phyloP scores from a whole-genome alignment of 2,329 filamentous ascomycete species.

The Pseudopyricularia javanii region DNA sequence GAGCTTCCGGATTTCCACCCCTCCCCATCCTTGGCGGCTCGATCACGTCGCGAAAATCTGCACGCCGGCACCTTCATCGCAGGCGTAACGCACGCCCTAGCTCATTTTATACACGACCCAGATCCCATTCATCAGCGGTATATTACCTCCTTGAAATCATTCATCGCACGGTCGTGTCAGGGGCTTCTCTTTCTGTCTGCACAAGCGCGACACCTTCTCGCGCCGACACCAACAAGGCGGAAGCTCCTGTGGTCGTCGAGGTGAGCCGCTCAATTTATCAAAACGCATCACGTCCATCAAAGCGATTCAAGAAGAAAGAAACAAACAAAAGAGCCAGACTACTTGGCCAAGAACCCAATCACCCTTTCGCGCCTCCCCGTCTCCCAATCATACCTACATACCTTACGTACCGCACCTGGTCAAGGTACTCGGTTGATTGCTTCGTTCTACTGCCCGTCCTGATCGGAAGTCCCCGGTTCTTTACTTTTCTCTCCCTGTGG shows the following conservation, averaged over 20 bases:
- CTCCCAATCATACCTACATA: not conserved
- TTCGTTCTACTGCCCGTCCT: not conserved
- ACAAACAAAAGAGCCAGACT: not conserved
- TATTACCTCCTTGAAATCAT: not conserved
- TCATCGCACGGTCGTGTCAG: not conserved
- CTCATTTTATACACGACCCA: not conserved
- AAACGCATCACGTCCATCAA: not conserved
- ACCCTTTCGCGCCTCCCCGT: not conserved
- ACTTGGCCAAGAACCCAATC: not conserved
- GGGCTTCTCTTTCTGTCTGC: not conserved
- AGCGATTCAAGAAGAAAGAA: not conserved
- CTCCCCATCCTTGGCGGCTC: not conserved
- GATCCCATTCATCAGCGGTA: not conserved
- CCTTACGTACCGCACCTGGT: not conserved
- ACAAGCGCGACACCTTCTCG: constrained; percentile 1
- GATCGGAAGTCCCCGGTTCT: not conserved
- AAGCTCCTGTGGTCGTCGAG: constrained; percentile 4
- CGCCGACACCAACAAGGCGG: constrained; percentile 6
- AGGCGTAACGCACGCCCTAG: too few species aligned
- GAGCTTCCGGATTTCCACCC: not conserved
- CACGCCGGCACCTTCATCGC: not conserved
- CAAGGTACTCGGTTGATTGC: not conserved
- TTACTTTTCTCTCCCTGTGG: not conserved
- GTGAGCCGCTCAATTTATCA: constrained; percentile 8
- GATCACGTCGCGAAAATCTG: not conserved